Conservation (phyloP, 31 red algal species). For the Endocladia muricata region DNA sequence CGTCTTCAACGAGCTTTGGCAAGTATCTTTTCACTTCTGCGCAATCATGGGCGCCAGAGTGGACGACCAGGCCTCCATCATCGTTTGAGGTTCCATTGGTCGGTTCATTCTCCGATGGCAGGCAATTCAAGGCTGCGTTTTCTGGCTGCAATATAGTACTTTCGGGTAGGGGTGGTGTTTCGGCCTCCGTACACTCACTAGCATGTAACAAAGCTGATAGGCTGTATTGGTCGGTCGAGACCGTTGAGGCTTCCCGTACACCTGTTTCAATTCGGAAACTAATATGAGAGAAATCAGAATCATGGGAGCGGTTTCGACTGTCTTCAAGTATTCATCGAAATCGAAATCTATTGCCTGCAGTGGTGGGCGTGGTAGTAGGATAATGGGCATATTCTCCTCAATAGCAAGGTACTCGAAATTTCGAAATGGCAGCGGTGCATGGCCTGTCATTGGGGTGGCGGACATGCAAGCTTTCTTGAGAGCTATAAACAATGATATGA, state of each 20-base stretch:
- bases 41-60: background rate
- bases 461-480: constrained; percentile 9
- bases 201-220: too few species aligned
- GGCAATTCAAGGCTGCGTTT: too few species aligned
- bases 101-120: background rate
- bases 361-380: background rate
- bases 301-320: background rate
- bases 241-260: too few species aligned
- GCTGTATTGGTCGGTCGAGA: too few species aligned
- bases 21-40: background rate
- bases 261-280: too few species aligned
- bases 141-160: too few species aligned
- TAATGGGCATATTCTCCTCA: background rate
- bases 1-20: background rate
- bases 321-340: background rate
- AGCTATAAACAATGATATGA: background rate
- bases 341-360: constrained; percentile 12
- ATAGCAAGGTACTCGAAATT: constrained; percentile 1
- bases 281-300: constrained; percentile 14
- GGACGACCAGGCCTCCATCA: background rate
- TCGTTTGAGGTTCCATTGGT: background rate
- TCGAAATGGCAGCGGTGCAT: constrained; percentile 1
- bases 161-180: too few species aligned
- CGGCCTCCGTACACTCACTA: too few species aligned
- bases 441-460: background rate